These are phyloP conservation scores for Clavariopsis aquatica DNA, from an alignment of 495 filamentous ascomycete genomes.

Conservation along the genomic window DNA sequence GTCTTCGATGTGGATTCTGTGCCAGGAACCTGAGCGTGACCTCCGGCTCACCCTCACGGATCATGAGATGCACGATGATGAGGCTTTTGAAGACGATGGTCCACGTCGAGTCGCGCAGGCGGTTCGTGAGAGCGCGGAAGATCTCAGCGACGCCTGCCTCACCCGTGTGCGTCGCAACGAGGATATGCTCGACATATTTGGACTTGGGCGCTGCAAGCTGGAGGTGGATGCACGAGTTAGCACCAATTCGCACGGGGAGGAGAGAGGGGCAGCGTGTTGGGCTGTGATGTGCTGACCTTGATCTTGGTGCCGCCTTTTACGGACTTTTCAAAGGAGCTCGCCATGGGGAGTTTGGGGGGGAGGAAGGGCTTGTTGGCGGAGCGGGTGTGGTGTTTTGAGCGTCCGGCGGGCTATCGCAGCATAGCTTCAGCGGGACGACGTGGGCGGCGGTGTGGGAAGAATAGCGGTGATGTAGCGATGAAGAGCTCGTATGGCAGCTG, in stretches of 20 bases:
- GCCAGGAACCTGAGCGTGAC: constrained; percentile 84
- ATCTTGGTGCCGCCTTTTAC: constrained; percentile 59
- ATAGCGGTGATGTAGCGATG: constrained; percentile 8
- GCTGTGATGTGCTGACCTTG: constrained; percentile 61
- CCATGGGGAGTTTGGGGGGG: constrained; percentile 36
- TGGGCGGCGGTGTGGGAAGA: constrained; percentile 14
- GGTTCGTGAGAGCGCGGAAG: constrained; percentile 83
- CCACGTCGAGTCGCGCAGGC: constrained; percentile 95
- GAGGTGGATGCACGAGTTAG: constrained; percentile 17
- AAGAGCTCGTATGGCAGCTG: background rate
- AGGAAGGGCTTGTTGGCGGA: background rate
- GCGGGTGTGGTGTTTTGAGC: constrained; percentile 8
- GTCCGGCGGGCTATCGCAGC: constrained; percentile 14
- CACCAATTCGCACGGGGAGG: background rate
- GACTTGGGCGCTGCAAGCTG: constrained; percentile 96
- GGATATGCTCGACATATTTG: constrained; percentile 98
- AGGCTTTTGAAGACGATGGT: constrained; percentile 94
- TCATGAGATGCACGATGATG: constrained; percentile 96
- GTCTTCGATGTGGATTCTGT: constrained; percentile 70
- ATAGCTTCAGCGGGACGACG: constrained; percentile 21
- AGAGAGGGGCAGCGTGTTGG: background rate
- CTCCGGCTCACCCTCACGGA: constrained; percentile 88
- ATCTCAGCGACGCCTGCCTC: constrained; percentile 96
- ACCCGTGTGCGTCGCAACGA: constrained; percentile 91
- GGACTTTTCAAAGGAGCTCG: constrained; percentile 51